These are phyloP conservation scores for Apiospora koreana DNA, from an alignment of 2,329 filamentous ascomycete genomes.

Conservation along the genomic window DNA sequence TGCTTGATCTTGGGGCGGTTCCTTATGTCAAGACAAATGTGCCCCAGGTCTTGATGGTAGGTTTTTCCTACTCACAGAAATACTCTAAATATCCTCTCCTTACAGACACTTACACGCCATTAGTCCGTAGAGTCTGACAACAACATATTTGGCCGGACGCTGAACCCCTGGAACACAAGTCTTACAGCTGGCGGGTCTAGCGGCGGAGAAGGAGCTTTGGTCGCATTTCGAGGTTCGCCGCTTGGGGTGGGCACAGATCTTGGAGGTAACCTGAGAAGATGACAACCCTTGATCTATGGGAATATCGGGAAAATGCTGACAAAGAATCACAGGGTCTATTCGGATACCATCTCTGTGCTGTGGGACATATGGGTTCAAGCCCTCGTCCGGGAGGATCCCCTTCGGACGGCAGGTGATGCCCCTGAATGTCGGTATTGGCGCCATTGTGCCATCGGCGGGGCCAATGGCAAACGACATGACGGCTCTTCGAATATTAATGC, in stretches of 20 bases:
- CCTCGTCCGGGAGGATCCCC: constrained; percentile 16
- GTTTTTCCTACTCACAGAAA: neutral
- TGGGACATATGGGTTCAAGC: constrained; percentile 21
- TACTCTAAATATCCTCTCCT: neutral
- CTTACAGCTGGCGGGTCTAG: constrained; percentile 19
- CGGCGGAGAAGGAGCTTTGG: constrained; percentile 20
- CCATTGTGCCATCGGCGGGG: constrained; percentile 16
- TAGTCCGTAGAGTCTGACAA: neutral
- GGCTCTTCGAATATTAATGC: constrained; percentile 16
- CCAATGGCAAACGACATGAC: constrained; percentile 19
- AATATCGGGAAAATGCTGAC: neutral
- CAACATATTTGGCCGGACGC: neutral
- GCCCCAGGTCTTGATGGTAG: constrained; percentile 8
- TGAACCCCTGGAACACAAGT: neutral
- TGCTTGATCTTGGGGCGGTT: constrained; percentile 8
- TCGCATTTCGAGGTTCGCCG: constrained; percentile 20
- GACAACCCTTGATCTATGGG: too few species aligned
- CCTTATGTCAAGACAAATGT: constrained; percentile 11
- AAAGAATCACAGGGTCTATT: constrained; percentile 18
- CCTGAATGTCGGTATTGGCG: constrained; percentile 16
- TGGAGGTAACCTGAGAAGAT: constrained; percentile 11
- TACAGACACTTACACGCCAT: neutral
- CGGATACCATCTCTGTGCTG: constrained; percentile 21
- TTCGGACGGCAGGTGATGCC: constrained; percentile 17
- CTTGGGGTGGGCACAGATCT: constrained; percentile 21